Percentiles rank a stretch among this genome's conserved stretches.
phyloP scores from a whole-genome alignment of 2,329 filamentous ascomycete species.

The Xylaria sp. region DNA sequence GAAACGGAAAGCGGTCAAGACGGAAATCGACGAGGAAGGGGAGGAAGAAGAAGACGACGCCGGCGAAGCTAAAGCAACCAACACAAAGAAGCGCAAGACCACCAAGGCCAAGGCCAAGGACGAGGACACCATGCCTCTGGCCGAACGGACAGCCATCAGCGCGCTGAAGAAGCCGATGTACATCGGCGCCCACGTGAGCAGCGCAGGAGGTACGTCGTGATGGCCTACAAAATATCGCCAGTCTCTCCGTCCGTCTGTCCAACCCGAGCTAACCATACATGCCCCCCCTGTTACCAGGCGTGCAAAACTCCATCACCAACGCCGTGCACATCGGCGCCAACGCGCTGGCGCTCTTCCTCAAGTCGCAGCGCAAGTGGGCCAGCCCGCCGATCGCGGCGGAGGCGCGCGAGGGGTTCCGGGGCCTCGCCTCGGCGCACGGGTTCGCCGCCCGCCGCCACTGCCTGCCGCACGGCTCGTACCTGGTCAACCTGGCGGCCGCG shows the following conservation, averaged over 20 bases:
- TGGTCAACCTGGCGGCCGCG: slow-evolving; percentile 90
- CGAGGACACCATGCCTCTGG: slow-evolving; percentile 62
- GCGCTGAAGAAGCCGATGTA: slow-evolving; percentile 73
- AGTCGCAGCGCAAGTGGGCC: slow-evolving; percentile 93
- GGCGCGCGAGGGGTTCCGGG: slow-evolving; percentile 69
- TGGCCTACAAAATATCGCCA: background rate
- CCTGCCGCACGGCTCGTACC: slow-evolving; percentile 92
- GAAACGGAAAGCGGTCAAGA: slow-evolving; percentile 38
- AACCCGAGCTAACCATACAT: slow-evolving; percentile 11
- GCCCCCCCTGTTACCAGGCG: slow-evolving; percentile 63
- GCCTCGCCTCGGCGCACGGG: slow-evolving; percentile 66
- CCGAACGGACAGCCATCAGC: slow-evolving; percentile 63
- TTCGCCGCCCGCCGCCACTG: slow-evolving; percentile 75
- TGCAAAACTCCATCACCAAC: slow-evolving; percentile 85
- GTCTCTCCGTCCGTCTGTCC: no score
- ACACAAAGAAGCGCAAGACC: slow-evolving; percentile 48
- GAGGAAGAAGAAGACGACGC: slow-evolving; percentile 14
- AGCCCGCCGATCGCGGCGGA: slow-evolving; percentile 75
- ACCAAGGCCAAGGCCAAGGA: slow-evolving; percentile 41
- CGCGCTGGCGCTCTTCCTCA: slow-evolving; percentile 91
- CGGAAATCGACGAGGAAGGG: slow-evolving; percentile 28
- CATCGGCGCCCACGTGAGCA: slow-evolving; percentile 90
- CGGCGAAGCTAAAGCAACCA: slow-evolving; percentile 16
- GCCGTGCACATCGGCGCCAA: slow-evolving; percentile 84
- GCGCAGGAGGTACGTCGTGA: slow-evolving; percentile 70